Evolutionary conservation across 805 yeast genomes (phyloP), one percentile per base, ranked within the genome.

Genomic region (Allodekkera sacchari): DNA sequence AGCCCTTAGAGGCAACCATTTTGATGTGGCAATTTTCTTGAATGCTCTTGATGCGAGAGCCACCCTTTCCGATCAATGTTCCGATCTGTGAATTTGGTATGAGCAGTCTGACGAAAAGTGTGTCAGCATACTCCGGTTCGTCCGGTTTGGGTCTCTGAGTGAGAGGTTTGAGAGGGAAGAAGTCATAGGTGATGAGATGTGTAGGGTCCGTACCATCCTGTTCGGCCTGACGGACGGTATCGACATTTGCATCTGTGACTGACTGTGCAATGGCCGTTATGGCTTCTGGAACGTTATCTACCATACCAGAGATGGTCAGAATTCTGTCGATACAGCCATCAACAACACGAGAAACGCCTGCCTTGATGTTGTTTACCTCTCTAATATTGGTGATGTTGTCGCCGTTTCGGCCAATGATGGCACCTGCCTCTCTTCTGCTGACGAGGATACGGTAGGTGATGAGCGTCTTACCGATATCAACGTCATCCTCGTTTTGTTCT

Each of bases 11-110:
- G 8, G 94, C 95, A 34, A 83, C 85, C 72, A 87, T 81, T 50
- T 81, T 78, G 32, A 87, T 84, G 34, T 68, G 63, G 53, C 64
- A 77, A 20, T 59, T 61, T 37, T 75, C 78, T 59, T 83, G 92
- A 38, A 85, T 71, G 25, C 78, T 68, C 61, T 83, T 85, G 50
- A 87, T 87, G 51, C 87, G 70, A 9, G 66, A 61, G 32, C 96
- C 96, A 38, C 73, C 82, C 36, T 81, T 74, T 32, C 96, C 96
- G 50, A 87, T 85, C 28, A 87, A 70, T 7, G 94, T 77, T 24
- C 95, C 95, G 74, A 85, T 77, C 53, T 84, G 95, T 31, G 77
- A 68, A 55, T 85, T 84, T 25, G 95, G 85, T 37, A 85, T 67
- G 40, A 87, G 63, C 28, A 87, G 63, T 49, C 95, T 69, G 46